phyloP scores from a whole-genome alignment of 75 land plant species.

The Pseudotsuga menziesii region DNA sequence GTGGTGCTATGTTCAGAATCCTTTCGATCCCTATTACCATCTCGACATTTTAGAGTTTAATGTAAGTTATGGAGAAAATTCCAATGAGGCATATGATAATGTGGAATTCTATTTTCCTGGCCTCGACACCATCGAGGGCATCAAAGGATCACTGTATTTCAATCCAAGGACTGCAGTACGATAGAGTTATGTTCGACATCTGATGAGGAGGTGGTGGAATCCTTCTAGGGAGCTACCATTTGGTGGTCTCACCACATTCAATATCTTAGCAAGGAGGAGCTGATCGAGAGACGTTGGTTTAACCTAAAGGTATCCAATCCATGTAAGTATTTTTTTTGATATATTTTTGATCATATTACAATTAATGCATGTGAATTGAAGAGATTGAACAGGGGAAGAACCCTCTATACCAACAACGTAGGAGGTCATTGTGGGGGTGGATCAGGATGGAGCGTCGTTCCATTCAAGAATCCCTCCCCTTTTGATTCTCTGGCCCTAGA shows the following conservation, averaged over 20 bases:
- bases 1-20: too few species aligned
- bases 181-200: constrained; percentile 45
- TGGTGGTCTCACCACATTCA: constrained; percentile 24
- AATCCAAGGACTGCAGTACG: constrained; percentile 22
- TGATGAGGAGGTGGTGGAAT: constrained; percentile 31
- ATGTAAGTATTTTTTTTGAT: constrained; percentile 11
- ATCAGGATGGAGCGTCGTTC: constrained; percentile 15
- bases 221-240: constrained; percentile 26
- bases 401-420: constrained; percentile 15
- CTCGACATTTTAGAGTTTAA: not conserved
- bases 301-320: constrained; percentile 19
- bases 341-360: constrained; percentile 26
- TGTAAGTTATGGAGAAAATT: not conserved
- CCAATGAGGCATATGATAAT: not conserved
- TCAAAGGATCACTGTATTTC: constrained; percentile 26
- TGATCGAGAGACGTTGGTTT: not conserved
- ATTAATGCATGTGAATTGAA: constrained; percentile 7
- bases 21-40: not conserved
- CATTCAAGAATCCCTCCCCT: constrained; percentile 29
- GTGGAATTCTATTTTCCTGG: not conserved
- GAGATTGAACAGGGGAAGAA: not conserved
- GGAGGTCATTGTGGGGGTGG: not conserved
- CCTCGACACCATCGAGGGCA: constrained; percentile 17
- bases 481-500: constrained; percentile 29
- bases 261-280: not conserved